phyloP scores from a whole-genome alignment of 1,284 basidiomycete species.

The Exobasidium cylindrosporum region DNA sequence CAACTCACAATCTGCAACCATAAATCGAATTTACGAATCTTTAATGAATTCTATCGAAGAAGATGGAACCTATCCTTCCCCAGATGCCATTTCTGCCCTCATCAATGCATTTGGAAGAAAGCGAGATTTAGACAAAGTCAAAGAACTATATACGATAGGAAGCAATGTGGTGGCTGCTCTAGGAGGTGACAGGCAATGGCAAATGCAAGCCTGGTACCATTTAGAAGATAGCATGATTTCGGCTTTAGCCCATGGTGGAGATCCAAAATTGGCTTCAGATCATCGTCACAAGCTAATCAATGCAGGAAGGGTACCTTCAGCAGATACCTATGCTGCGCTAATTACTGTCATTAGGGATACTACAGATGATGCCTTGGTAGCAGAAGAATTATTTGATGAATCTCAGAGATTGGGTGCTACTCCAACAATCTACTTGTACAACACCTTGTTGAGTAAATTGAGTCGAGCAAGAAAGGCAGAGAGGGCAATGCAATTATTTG shows the following conservation, averaged over 20 bases:
- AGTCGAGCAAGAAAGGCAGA: conserved; percentile 52
- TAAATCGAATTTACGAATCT: conserved; percentile 20
- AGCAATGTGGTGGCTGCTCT: conserved; percentile 34
- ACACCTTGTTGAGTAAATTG: conserved; percentile 53
- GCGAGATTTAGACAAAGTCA: conserved; percentile 60
- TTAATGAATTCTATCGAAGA: conserved; percentile 24
- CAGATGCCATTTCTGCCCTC: conserved; percentile 35
- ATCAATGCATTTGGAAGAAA: conserved; percentile 50
- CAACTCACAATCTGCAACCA: background rate
- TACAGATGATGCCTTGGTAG: conserved; percentile 53
- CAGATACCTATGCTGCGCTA: conserved; percentile 49
- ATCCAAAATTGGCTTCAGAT: conserved; percentile 32
- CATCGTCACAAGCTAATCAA: conserved; percentile 47
- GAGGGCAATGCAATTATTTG: conserved; percentile 49
- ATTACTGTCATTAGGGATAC: conserved; percentile 52
- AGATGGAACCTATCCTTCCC: conserved; percentile 35
- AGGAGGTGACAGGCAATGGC: conserved; percentile 45
- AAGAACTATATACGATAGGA: conserved; percentile 61
- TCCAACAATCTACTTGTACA: conserved; percentile 50
- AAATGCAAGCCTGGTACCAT: conserved; percentile 56
- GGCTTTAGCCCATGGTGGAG: conserved; percentile 48
- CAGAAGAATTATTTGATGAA: conserved; percentile 52
- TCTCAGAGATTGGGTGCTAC: conserved; percentile 45
- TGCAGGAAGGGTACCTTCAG: conserved; percentile 37
- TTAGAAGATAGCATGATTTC: conserved; percentile 49